Percentiles rank a stretch among this genome's conserved stretches.
These are phyloP conservation scores for Leccinum subspadiceum DNA, from an alignment of 1,284 basidiomycete genomes.

Conservation along the genomic window DNA sequence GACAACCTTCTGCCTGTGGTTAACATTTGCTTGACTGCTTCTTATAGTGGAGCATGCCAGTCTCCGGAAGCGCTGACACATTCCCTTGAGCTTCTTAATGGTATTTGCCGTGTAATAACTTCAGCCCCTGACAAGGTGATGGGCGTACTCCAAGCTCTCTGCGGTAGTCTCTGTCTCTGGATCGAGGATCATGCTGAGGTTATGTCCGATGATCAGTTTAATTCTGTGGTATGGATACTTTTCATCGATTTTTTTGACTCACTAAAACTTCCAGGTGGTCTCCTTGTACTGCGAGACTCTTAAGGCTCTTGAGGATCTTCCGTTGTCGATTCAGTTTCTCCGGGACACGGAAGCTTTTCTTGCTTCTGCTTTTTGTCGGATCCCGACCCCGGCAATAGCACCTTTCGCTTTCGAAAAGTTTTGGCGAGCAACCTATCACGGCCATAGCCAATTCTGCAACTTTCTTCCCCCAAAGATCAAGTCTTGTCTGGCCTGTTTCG, in stretches of 20 bases:
- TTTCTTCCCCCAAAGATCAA: slow-evolving; percentile 39
- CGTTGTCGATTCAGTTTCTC: slow-evolving; percentile 42
- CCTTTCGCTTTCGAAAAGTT: slow-evolving; percentile 49
- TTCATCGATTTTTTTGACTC: not conserved
- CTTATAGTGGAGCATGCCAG: slow-evolving; percentile 34
- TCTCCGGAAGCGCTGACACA: slow-evolving; percentile 25
- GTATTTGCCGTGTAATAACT: slow-evolving; percentile 35
- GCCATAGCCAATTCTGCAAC: slow-evolving; percentile 31
- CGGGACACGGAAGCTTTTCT: slow-evolving; percentile 42
- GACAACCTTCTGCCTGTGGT: slow-evolving; percentile 23
- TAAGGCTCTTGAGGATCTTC: slow-evolving; percentile 33
- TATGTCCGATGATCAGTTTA: slow-evolving; percentile 45
- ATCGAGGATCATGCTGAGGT: slow-evolving; percentile 44
- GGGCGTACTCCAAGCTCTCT: slow-evolving; percentile 35
- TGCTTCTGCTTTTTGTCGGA: slow-evolving; percentile 46
- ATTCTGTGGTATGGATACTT: slow-evolving; percentile 41
- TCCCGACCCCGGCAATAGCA: slow-evolving; percentile 45
- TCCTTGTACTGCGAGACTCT: slow-evolving; percentile 46
- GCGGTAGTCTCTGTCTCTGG: slow-evolving; percentile 48
- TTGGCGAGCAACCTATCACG: slow-evolving; percentile 50
- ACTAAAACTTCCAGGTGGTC: slow-evolving; percentile 37
- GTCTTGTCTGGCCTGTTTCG: slow-evolving; percentile 39
- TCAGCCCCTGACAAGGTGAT: slow-evolving; percentile 27
- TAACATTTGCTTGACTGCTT: slow-evolving; percentile 30
- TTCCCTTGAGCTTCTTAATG: slow-evolving; percentile 38